Evolutionary conservation across 1,284 basidiomycete species (phyloP), one percentile per base, ranked within the genome.

Genomic region (Vanrija pseudolonga): DNA sequence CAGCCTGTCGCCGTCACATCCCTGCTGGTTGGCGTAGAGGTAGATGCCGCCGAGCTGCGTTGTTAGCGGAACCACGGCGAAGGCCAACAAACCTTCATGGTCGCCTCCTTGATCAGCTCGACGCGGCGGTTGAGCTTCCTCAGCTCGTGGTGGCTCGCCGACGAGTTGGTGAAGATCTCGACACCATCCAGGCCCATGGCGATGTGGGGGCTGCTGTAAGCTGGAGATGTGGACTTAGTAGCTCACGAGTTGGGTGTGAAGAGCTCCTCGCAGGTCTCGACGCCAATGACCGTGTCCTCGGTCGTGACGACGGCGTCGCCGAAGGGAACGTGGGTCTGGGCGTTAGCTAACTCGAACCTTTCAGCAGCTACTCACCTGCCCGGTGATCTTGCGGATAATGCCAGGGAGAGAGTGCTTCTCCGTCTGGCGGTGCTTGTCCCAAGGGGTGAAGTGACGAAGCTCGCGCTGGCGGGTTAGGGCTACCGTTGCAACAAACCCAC

Each of bases 91-190:
- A 88, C 92, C 82, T 98, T 98, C 60, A 88, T 80, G 0, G 95
- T 98, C 1, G 96, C 95, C 72, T 98, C 95, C 68, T 91, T 93
- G 78, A 98, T 97, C 4, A 98, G 81, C 59, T 98, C 93, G 3
- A 98, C 84, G 12, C 95, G 85, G 6, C 85, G 85, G 69, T 93
- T 85, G 17, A 98, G 82, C 76, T 98, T 98, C 28, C 96, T 85
- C 24, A 98, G 84, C 71, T 98, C 96, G 69, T 98, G 95, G 71
- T 98, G 96, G 72, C 90, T 95, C 5, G 90, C 95, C 57, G 90
- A 94, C 0, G 93, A 95, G 78, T 98, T 98, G 18, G 94, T 95
- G 72, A 98, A 96, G 59, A 98, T 96, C 76, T 98, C 95, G 3
- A 98, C 95, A 6, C 96, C 95, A 69, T 98, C 93, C 8, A 98